A percentile compares a stretch with the other conserved stretches of the same genome.
phyloP scores from a whole-genome alignment of 257 asterid species.

The Avicennia marina region DNA sequence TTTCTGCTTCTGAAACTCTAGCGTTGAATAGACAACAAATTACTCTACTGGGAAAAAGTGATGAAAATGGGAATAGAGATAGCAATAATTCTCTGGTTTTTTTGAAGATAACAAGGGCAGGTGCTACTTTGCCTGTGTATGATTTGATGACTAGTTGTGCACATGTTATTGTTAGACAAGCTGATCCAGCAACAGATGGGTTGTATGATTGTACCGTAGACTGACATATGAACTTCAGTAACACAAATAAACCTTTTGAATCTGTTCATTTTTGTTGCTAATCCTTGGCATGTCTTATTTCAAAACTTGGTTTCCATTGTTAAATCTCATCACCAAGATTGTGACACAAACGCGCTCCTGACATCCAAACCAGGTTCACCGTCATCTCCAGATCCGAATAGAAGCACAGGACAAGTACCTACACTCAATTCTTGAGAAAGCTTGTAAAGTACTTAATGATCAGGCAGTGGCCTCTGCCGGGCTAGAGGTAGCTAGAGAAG shows the following conservation, averaged over 20 bases:
- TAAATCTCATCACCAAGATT: not conserved
- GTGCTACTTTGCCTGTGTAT: too few relatives aligned
- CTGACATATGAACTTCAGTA: too few relatives aligned
- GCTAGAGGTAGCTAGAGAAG: slow-evolving; percentile 57
- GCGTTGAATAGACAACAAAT: not conserved
- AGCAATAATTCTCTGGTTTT: not conserved
- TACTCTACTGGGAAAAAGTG: too few relatives aligned
- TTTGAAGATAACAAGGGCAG: too few relatives aligned
- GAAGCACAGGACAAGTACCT: slow-evolving; percentile 62
- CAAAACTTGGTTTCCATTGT: not conserved
- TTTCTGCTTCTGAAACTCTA: not conserved
- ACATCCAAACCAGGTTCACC: slow-evolving; percentile 38
- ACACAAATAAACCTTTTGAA: too few relatives aligned
- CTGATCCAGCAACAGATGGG: not conserved
- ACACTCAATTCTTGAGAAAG: slow-evolving; percentile 51
- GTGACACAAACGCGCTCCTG: not conserved
- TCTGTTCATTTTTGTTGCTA: too few relatives aligned
- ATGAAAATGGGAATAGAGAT: too few relatives aligned
- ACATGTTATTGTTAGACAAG: not conserved
- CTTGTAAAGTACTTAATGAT: slow-evolving; percentile 50
- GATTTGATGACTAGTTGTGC: too few relatives aligned
- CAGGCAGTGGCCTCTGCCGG: slow-evolving; percentile 43
- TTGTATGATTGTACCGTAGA: too few relatives aligned
- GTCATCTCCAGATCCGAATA: slow-evolving; percentile 42
- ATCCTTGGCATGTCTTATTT: too few relatives aligned